Base-by-base conservation (phyloP, 192 early-diverging fungal species). In the Gigaspora rosea region DNA sequence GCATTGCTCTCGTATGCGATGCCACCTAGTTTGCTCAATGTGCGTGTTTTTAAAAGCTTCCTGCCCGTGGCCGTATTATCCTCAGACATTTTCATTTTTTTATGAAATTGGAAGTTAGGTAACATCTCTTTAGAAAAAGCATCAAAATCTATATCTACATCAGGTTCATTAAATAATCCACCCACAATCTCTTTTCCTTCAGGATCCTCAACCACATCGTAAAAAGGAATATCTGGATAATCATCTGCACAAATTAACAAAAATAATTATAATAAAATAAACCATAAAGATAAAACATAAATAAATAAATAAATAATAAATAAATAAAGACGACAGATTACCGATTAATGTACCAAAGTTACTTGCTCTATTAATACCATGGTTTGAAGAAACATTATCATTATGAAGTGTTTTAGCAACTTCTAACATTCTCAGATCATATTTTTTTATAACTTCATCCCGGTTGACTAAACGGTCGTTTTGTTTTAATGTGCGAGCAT, bases 91-190 rank as follows among this genome's bases (percentile, higher is more conserved):
- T 65, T 76, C 74, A 76, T 76, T 64, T 49, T 65, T 63, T 76
- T 76, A 35, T 76, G 74, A 51, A 65, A 76, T 36, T 76, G 62
- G 20, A 78, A 78, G 75, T 78, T 73, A 32, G 78, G 78, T 18
- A 78, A 65, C 61, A 78, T 73, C 48, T 73, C 78, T 35, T 78
- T 78, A 9, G 78, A 71, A 48, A 74, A 73, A 41, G 52, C 41
- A 33, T 78, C 78, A 46, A 78, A 64, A 35, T 78, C 78, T 36
- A 71, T 73, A 32, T 78, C 78, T 13, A 49, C 12, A 20, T 78
- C 78, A 9, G 58, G 71, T 64, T 22, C 16, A 62, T 47, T 62
- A 63, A 78, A 78, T 59, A 78, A 46, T 56, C 78, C 78, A 0
- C 78, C 68, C 3, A 51, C 51, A 15, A 56, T 72, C 9, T 47